Evolutionary conservation across 257 asterid genomes (phyloP), one percentile per base, ranked within the genome.

Genomic region (Verbascum thapsus): DNA sequence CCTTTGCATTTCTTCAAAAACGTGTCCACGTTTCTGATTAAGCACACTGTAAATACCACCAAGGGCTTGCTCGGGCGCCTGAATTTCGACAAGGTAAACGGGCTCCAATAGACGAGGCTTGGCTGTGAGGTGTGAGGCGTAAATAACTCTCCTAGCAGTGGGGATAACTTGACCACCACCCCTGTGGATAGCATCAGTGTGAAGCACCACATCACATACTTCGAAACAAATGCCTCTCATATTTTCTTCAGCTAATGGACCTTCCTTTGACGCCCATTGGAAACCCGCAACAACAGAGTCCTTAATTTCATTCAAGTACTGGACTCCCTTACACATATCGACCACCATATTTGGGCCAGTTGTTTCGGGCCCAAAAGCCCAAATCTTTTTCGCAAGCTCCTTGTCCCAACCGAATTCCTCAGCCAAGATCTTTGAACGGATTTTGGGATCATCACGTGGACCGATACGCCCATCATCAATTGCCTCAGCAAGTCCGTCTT

Each of bases 241-340:
- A 76, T 77, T 77, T 18, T 77, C 82, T 32, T 77, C 83, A 32
- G 83, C 80, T 60, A 78, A 23, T 0, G 83, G 75, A 0, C 80
- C 80, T 58, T 78, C 83, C 83, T 78, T 78, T 0, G 83, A 78
- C 11, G 83, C 83, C 83, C 83, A 78, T 37, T 78, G 82, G 70
- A 77, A 77, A 60, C 83, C 83, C 8, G 85, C 80, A 0, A 80
- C 85, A 3, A 80, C 83, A 0, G 82, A 76, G 42, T 80, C 82
- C 78, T 80, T 80, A 23, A 76, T 80, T 76, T 76, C 85, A 17
- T 80, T 80, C 53, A 80, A 58, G 66, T 80, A 80, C 50, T 80
- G 86, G 16, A 80, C 86, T 68, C 83, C 85, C 80, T 80, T 80
- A 59, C 85, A 80, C 85, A 80, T 77, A 64, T 80, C 85, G 8